A percentile compares a stretch with the other conserved stretches of the same genome.
phyloP scores from a whole-genome alignment of 2,329 filamentous ascomycete species.

The Gremmenia infestans region DNA sequence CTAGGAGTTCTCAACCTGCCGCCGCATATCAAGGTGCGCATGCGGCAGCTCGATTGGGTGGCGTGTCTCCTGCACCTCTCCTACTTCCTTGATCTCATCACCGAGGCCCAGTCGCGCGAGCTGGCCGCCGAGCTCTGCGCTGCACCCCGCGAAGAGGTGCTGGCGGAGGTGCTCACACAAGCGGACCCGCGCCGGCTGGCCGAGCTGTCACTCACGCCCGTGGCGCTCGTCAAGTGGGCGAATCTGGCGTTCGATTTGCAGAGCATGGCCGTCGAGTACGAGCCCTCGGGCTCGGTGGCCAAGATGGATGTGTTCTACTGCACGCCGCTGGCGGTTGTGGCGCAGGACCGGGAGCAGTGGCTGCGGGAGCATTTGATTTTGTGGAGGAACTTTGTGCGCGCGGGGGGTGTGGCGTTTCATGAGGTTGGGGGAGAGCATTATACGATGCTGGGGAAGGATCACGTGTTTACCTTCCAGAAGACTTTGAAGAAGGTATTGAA shows the following conservation, averaged over 20 bases:
- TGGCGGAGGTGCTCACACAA: background rate
- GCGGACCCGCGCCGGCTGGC: background rate
- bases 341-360: constrained; percentile 28
- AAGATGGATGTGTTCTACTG: constrained; percentile 40
- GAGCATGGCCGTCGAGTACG: constrained; percentile 38
- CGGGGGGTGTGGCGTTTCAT: constrained; percentile 28
- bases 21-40: constrained; percentile 38
- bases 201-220: background rate
- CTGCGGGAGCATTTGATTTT: constrained; percentile 26
- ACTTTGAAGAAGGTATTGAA: constrained; percentile 23
- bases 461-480: constrained; percentile 33
- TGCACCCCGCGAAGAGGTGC: background rate
- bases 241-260: constrained; percentile 35
- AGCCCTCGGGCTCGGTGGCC: constrained; percentile 35
- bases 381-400: constrained; percentile 35
- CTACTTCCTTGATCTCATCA: constrained; percentile 33
- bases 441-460: constrained; percentile 36
- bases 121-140: background rate
- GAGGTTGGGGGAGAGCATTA: constrained; percentile 36
- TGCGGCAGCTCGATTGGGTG: constrained; percentile 29
- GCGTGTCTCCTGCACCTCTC: constrained; percentile 32
- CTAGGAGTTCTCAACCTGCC: constrained; percentile 43
- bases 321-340: constrained; percentile 24
- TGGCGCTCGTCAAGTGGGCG: constrained; percentile 29
- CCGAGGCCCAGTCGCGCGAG: constrained; percentile 17